phyloP scores from a whole-genome alignment of 1,139 yeast species.

The Sugiyamaella xylanicola region DNA sequence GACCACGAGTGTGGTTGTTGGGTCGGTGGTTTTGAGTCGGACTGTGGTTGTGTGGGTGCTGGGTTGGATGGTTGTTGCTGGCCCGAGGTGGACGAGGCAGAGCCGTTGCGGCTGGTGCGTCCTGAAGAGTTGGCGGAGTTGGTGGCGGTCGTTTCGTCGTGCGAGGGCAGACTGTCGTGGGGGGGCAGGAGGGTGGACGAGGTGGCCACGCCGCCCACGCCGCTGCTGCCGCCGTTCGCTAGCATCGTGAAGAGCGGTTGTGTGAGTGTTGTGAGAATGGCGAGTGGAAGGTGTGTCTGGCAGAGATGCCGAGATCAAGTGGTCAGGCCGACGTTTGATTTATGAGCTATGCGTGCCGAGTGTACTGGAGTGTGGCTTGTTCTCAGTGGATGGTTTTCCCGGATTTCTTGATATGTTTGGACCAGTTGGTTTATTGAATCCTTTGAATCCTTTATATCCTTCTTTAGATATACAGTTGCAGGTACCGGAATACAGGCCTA shows the following conservation, averaged over 20 bases:
- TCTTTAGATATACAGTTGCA: too few relatives aligned
- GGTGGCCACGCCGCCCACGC: constrained; percentile 1
- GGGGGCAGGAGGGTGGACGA: background rate
- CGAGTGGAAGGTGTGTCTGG: too few relatives aligned
- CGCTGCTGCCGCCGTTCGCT: background rate
- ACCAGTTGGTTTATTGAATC: too few relatives aligned
- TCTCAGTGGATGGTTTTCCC: too few relatives aligned
- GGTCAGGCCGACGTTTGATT: too few relatives aligned
- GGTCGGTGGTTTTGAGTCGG: constrained; percentile 1
- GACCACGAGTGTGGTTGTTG: constrained; percentile 22
- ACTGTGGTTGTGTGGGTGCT: background rate
- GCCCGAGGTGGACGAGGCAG: background rate
- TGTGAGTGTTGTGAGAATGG: too few relatives aligned
- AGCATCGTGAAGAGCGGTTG: background rate
- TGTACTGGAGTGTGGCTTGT: too few relatives aligned
- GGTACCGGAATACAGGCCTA: too few relatives aligned
- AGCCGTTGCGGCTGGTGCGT: background rate
- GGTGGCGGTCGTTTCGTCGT: background rate
- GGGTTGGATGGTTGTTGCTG: background rate
- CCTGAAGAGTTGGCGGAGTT: constrained; percentile 1
- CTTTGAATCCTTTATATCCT: too few relatives aligned
- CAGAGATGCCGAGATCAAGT: too few relatives aligned
- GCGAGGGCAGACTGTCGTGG: background rate
- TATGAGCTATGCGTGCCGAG: too few relatives aligned
- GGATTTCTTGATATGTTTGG: too few relatives aligned